Conservation (phyloP, 2,329 filamentous ascomycete species). For the Apiospora arundinis region DNA sequence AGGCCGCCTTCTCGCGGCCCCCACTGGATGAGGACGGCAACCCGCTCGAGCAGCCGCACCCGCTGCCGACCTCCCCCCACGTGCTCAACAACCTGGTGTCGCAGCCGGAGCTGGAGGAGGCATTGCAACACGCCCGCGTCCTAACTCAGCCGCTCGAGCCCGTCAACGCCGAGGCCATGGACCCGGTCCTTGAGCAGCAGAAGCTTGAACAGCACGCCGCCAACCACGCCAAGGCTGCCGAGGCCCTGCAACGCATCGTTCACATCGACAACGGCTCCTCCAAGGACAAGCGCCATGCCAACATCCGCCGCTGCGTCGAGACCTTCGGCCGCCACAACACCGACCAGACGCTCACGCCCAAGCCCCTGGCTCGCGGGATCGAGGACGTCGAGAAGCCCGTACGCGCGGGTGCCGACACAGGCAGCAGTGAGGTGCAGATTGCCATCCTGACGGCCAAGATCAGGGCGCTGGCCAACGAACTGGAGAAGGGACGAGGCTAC, state of each 20-base stretch:
- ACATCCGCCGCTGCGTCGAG: conserved; percentile 83
- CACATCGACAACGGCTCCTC: conserved; percentile 77
- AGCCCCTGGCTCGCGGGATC: conserved; percentile 55
- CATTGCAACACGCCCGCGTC: conserved; percentile 70
- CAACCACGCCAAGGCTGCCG: conserved; percentile 70
- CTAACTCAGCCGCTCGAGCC: conserved; percentile 65
- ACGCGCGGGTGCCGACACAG: conserved; percentile 89
- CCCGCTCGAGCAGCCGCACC: conserved; percentile 44
- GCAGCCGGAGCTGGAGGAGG: conserved; percentile 68
- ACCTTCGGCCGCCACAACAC: conserved; percentile 92
- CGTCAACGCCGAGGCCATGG: conserved; percentile 41
- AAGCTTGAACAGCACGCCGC: conserved; percentile 53
- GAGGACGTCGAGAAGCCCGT: conserved; percentile 47
- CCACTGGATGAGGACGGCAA: conserved; percentile 50
- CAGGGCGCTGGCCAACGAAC: conserved; percentile 74
- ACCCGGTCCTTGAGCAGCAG: conserved; percentile 47
- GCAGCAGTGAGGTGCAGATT: conserved; percentile 96
- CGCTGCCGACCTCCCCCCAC: conserved; percentile 54
- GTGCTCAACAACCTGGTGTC: conserved; percentile 80
- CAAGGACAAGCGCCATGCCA: conserved; percentile 80
- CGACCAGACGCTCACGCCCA: conserved; percentile 71
- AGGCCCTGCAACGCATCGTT: conserved; percentile 81
- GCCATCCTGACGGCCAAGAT: conserved; percentile 96
- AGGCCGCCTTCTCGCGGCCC: conserved; percentile 46
- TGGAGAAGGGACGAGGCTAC: conserved; percentile 71